Conservation (phyloP, 495 filamentous ascomycete species). For the Apodospora peruviana region DNA sequence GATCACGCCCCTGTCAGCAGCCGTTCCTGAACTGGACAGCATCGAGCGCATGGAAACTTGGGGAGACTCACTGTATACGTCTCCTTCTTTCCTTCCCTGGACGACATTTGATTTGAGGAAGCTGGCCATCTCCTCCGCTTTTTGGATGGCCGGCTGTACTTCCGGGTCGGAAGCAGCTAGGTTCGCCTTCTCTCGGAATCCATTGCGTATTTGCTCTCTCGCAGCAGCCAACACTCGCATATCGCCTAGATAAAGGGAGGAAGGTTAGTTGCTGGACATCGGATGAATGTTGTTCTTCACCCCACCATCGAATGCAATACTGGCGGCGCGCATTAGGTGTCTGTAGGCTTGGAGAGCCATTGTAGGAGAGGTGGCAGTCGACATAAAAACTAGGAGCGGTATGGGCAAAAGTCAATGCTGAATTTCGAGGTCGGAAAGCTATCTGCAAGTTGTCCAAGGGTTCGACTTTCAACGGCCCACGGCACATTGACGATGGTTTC, state of each 20-base stretch:
- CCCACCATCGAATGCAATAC: conserved; percentile 76
- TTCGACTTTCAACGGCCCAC: too few relatives aligned
- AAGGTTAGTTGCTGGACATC: conserved; percentile 1
- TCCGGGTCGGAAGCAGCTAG: conserved; percentile 50
- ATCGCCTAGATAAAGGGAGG: conserved; percentile 53
- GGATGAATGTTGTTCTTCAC: background rate
- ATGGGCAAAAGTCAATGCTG: too few relatives aligned
- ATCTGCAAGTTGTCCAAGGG: too few relatives aligned
- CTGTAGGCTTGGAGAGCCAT: conserved; percentile 73
- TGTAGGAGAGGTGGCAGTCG: too few relatives aligned
- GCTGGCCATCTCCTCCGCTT: conserved; percentile 77
- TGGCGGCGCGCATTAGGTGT: conserved; percentile 72
- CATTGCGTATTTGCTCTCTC: conserved; percentile 58
- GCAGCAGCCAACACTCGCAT: conserved; percentile 59
- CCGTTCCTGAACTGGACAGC: background rate
- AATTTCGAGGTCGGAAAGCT: too few relatives aligned
- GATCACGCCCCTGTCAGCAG: conserved; percentile 1
- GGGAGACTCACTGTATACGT: conserved; percentile 57
- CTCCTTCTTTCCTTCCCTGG: conserved; percentile 63
- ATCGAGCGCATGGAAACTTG: background rate
- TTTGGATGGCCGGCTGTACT: conserved; percentile 49
- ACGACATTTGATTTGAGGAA: conserved; percentile 83
- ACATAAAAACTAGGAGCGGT: too few relatives aligned
- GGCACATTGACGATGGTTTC: too few relatives aligned
- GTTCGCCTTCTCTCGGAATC: conserved; percentile 61